A percentile compares a stretch with the other conserved stretches of the same genome.
Conservation (phyloP, 2,329 filamentous ascomycete genomes). For the Cryphonectria radicalis region DNA sequence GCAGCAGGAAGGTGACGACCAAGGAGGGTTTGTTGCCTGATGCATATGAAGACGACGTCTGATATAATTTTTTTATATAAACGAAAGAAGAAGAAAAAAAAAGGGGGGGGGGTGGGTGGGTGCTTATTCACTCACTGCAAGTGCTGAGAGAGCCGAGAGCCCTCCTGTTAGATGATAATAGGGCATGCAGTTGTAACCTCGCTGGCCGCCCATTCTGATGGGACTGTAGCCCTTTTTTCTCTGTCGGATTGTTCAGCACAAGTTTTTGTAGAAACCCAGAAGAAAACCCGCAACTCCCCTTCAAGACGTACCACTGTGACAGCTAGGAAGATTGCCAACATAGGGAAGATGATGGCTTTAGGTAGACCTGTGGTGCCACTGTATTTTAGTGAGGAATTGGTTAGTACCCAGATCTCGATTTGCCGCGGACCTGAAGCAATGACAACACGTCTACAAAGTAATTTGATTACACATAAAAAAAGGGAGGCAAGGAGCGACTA, state of each 20-base stretch:
- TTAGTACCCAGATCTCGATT: background rate
- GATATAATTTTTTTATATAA: too few relatives aligned
- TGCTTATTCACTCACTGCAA: slow-evolving; percentile 49
- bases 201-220: slow-evolving; percentile 47
- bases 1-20: background rate
- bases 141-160: slow-evolving; percentile 58
- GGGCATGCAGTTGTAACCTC: slow-evolving; percentile 78
- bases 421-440: too few relatives aligned
- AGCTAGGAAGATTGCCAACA: slow-evolving; percentile 44
- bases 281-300: background rate
- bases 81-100: too few relatives aligned
- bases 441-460: background rate
- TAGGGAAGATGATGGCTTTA: slow-evolving; percentile 69
- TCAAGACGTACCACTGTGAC: slow-evolving; percentile 32
- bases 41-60: background rate
- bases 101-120: background rate
- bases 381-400: background rate
- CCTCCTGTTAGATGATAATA: slow-evolving; percentile 77
- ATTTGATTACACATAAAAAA: background rate
- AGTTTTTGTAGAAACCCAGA: too few relatives aligned
- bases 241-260: slow-evolving; percentile 1
- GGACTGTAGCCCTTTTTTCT: slow-evolving; percentile 15
- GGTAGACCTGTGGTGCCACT: slow-evolving; percentile 77
- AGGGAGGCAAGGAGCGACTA: background rate
- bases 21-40: background rate